Conservation (phyloP, 176 grass and related monocot species). For the Zea luxurians region DNA sequence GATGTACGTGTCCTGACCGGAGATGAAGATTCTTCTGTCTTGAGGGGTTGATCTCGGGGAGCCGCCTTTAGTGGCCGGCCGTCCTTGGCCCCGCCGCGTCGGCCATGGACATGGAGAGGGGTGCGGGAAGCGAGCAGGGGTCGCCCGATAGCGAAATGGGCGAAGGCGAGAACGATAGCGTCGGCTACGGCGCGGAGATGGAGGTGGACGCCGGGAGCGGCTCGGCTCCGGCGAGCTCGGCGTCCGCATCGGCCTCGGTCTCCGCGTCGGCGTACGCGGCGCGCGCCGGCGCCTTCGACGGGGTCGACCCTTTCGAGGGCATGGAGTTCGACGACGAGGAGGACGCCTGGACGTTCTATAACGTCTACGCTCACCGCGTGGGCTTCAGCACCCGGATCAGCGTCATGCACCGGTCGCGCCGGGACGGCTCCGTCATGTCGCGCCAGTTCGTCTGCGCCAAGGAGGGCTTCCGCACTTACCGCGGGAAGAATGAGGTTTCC, state of each 20-base stretch:
- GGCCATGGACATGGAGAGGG: conserved; percentile 54
- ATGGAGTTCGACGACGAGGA: conserved; percentile 77
- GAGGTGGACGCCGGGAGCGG: conserved; percentile 45
- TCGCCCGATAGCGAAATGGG: conserved; percentile 57
- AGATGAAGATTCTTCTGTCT: not conserved
- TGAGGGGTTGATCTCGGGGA: conserved; percentile 17
- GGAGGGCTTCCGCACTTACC: conserved; percentile 73
- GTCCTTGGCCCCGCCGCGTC: not conserved
- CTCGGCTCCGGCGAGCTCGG: conserved; percentile 31
- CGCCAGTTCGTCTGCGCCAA: conserved; percentile 77
- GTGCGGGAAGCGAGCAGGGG: conserved; percentile 51
- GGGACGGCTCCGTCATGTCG: conserved; percentile 70
- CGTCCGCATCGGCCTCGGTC: conserved; percentile 9
- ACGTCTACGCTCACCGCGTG: conserved; percentile 59
- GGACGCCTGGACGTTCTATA: conserved; percentile 72
- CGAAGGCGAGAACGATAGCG: conserved; percentile 50
- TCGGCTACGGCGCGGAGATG: conserved; percentile 49
- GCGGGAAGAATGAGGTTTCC: conserved; percentile 48
- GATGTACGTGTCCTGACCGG: not conserved
- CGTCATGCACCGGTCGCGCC: conserved; percentile 67
- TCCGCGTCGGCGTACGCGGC: conserved; percentile 42
- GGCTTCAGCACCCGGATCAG: conserved; percentile 75
- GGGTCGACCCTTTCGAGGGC: conserved; percentile 61
- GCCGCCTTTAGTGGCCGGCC: not conserved
- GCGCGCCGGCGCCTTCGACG: conserved; percentile 40